These are phyloP conservation scores for Chlorophyllum brunneum DNA, from an alignment of 768 basidiomycete genomes.

Conservation along the genomic window DNA sequence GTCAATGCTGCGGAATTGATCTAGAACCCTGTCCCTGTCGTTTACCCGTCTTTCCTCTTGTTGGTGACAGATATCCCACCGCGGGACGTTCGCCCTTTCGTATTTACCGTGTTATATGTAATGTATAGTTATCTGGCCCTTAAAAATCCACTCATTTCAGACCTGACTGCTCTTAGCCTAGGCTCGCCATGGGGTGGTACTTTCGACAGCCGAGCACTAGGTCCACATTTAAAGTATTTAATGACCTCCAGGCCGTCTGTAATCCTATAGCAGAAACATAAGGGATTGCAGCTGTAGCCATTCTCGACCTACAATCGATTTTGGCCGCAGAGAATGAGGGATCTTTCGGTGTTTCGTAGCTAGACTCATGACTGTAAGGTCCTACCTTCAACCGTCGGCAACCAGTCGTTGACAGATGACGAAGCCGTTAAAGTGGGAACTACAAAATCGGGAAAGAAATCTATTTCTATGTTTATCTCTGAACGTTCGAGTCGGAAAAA, in stretches of 20 bases:
- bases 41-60: slow-evolving; percentile 4
- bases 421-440: neutral
- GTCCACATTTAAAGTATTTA: no score
- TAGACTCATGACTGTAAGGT: no score
- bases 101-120: slow-evolving; percentile 13
- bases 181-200: neutral
- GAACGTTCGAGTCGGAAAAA: no score
- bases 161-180: neutral
- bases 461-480: no score
- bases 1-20: slow-evolving; percentile 98
- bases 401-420: neutral
- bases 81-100: neutral
- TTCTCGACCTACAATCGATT: neutral
- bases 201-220: no score
- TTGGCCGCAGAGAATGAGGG: neutral
- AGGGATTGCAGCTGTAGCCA: neutral
- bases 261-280: no score
- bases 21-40: slow-evolving; percentile 33
- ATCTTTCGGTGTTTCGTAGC: no score
- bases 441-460: neutral
- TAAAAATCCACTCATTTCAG: neutral
- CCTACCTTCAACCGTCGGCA: neutral
- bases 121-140: slow-evolving; percentile 11
- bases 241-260: no score
- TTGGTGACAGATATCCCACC: neutral